These are phyloP conservation scores for Tetracentron sinense DNA, from an alignment of 164 flowering plant genomes.

Conservation along the genomic window DNA sequence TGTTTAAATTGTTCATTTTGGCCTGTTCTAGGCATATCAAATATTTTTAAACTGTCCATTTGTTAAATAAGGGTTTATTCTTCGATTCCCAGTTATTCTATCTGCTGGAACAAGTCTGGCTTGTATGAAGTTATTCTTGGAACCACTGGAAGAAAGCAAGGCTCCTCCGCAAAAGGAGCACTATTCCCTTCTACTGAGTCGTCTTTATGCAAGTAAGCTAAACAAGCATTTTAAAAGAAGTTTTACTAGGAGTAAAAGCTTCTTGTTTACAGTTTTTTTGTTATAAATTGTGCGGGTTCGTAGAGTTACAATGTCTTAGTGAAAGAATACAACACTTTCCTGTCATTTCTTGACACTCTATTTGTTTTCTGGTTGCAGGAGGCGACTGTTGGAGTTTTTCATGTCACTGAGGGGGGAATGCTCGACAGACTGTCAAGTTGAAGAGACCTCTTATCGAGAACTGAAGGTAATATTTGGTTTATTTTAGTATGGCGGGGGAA, in stretches of 20 bases:
- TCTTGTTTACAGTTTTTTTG: background rate
- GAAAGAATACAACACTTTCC: background rate
- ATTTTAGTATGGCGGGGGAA: background rate
- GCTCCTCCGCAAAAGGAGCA: constrained; percentile 88
- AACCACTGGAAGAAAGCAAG: constrained; percentile 97
- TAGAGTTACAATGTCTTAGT: background rate
- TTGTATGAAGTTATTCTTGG: constrained; percentile 96
- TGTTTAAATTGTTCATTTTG: constrained; percentile 5
- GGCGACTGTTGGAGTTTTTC: constrained; percentile 58
- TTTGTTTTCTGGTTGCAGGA: constrained; percentile 35
- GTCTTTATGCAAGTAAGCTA: constrained; percentile 83
- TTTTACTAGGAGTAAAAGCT: background rate
- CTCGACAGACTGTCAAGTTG: constrained; percentile 8
- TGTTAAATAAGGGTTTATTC: constrained; percentile 6
- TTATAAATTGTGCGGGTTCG: background rate
- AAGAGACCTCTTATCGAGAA: constrained; percentile 45
- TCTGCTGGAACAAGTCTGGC: constrained; percentile 83
- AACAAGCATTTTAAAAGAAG: background rate
- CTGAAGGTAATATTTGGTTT: constrained; percentile 54
- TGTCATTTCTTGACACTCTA: background rate
- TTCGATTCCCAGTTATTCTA: constrained; percentile 58
- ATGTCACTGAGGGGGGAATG: constrained; percentile 30
- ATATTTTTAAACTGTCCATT: background rate
- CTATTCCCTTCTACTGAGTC: constrained; percentile 72
- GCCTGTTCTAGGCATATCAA: background rate